Percentiles rank a stretch among this genome's conserved stretches.
phyloP scores from a whole-genome alignment of 2,329 filamentous ascomycete genomes.

The Alternaria ethzedia region DNA sequence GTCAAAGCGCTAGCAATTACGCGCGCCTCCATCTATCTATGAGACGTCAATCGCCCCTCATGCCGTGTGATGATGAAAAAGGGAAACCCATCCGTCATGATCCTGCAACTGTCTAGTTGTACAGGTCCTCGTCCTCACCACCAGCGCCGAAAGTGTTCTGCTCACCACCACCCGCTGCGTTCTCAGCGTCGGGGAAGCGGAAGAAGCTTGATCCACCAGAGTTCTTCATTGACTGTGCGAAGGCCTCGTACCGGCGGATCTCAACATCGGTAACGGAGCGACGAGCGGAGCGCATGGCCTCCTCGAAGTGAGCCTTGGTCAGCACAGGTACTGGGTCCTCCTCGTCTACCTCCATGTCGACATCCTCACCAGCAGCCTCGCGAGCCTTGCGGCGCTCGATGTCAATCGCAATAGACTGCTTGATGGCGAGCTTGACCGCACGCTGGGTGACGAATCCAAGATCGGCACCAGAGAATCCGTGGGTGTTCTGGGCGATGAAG shows the following conservation, averaged over 20 bases:
- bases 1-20: conserved; percentile 19
- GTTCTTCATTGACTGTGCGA: conserved; percentile 99
- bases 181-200: conserved; percentile 76
- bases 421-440: conserved; percentile 98
- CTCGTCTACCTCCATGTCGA: conserved; percentile 74
- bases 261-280: conserved; percentile 95
- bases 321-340: conserved; percentile 97
- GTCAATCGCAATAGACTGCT: conserved; percentile 87
- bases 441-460: conserved; percentile 98
- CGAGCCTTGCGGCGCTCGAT: conserved; percentile 91
- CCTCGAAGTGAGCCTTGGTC: conserved; percentile 96
- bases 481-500: conserved; percentile 95
- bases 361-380: conserved; percentile 73
- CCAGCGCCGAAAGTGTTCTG: conserved; percentile 74
- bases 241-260: conserved; percentile 97
- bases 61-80: conserved; percentile 20
- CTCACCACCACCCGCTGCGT: conserved; percentile 55
- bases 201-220: conserved; percentile 94
- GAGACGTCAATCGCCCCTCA: conserved; percentile 10
- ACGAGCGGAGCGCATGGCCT: conserved; percentile 95
- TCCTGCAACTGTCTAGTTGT: conserved; percentile 70
- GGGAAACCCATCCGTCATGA: conserved; percentile 23
- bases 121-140: conserved; percentile 95
- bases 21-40: conserved; percentile 24
- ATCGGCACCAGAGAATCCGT: conserved; percentile 99